Evolutionary conservation across 2,329 filamentous ascomycete species (phyloP), one percentile per base, ranked within the genome.

Genomic region (Cladosporium sp.): DNA sequence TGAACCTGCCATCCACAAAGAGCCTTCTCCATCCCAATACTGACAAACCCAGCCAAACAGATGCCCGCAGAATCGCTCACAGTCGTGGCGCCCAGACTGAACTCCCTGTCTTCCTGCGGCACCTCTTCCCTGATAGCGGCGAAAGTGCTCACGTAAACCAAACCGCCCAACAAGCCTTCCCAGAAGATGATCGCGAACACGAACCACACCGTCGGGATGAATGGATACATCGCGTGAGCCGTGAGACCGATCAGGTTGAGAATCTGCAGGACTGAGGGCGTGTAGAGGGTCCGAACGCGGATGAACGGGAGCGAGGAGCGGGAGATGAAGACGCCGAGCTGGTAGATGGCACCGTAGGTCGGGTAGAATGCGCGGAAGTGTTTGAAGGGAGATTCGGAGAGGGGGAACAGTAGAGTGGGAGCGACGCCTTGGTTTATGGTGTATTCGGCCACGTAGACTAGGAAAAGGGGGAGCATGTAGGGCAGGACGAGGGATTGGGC

Each of bases 381-480:
- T 32, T 75, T 72, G 67, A 97, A 97, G 0, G 93, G 93, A 1
- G 87, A 86, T 9, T 79, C 71, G 1, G 77, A 66, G 1, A 96
- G 76, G 0, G 91, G 89, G 66, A 95, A 98, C 4, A 98, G 80
- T 0, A 97, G 76, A 0, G 90, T 95, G 1, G 93, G 92, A 0
- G 89, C 78, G 0, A 97, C 89, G 34, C 91, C 92, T 73, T 95
- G 91, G 72, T 97, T 97, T 70, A 97, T 96, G 52, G 88, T 95
- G 68, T 98, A 98, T 74, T 98, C 93, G 53, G 91, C 89, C 34
- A 97, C 81, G 68, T 96, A 98, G 31, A 98, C 93, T 13, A 97
- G 74, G 33, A 97, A 77, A 11, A 98, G 78, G 0, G 93, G 93
- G 3, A 95, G 77, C 90, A 98, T 97, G 68, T 84, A 86, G 9